Conservation (phyloP, 306 rosid genomes). For the Lagenaria siceraria region DNA sequence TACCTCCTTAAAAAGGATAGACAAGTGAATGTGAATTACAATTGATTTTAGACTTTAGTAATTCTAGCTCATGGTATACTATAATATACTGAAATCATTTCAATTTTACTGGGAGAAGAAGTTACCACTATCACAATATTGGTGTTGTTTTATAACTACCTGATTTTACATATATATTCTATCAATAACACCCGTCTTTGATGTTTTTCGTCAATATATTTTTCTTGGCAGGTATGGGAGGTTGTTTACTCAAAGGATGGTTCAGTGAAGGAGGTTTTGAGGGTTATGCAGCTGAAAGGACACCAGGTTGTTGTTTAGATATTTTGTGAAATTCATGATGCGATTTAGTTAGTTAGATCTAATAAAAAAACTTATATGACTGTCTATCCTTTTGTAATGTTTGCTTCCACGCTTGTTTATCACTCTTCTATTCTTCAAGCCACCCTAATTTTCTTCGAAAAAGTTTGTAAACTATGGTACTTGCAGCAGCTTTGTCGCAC, state of each 20-base stretch:
- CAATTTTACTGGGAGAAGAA: background rate
- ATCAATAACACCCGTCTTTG: background rate
- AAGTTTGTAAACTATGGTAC: background rate
- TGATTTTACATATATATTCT: background rate
- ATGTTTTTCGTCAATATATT: background rate
- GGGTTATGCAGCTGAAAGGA: conserved; percentile 95
- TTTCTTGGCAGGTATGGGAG: conserved; percentile 73
- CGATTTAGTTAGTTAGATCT: background rate
- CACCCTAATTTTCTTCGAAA: background rate
- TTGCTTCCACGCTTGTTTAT: background rate
- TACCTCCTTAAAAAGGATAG: background rate
- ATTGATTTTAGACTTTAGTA: background rate
- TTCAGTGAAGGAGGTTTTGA: conserved; percentile 82
- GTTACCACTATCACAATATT: background rate
- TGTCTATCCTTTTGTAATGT: background rate
- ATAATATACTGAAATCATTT: background rate
- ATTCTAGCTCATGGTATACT: background rate
- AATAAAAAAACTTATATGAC: background rate
- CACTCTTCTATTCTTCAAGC: background rate
- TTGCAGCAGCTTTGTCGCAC: background rate
- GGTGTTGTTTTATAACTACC: background rate
- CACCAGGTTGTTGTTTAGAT: conserved; percentile 56
- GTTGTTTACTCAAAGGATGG: conserved; percentile 86
- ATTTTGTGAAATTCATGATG: background rate
- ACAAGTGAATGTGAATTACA: background rate